These are phyloP conservation scores for Suillus tomentosus DNA, from an alignment of 768 basidiomycete species.

Conservation along the genomic window DNA sequence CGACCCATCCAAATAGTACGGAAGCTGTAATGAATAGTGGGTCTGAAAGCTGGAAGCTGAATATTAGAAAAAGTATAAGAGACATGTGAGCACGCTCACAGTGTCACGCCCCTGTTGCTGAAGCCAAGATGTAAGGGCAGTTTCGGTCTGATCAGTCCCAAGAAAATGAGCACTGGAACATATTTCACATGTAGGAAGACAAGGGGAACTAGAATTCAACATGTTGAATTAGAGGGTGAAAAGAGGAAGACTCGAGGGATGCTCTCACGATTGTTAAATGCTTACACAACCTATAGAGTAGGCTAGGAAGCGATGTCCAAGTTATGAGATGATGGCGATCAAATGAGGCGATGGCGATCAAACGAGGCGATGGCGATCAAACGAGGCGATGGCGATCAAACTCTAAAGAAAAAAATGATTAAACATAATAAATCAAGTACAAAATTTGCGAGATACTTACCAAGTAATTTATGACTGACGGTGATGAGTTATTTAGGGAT, in stretches of 20 bases:
- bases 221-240: neutral
- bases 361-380: neutral
- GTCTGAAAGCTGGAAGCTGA: neutral
- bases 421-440: no score
- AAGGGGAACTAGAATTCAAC: neutral
- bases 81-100: neutral
- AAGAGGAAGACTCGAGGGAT: neutral
- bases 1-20: neutral
- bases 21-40: neutral
- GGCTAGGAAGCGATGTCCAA: neutral
- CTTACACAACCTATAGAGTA: neutral
- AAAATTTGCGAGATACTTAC: no score
- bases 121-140: neutral
- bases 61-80: neutral
- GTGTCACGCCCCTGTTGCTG: neutral
- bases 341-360: no score
- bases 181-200: neutral
- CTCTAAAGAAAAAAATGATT: neutral
- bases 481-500: no score
- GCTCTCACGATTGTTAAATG: neutral
- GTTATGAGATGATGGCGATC: no score
- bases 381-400: no score
- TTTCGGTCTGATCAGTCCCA: neutral
- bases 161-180: neutral
- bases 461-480: no score